Conservation (phyloP, 805 yeast species). For the Starmerella floris region DNA sequence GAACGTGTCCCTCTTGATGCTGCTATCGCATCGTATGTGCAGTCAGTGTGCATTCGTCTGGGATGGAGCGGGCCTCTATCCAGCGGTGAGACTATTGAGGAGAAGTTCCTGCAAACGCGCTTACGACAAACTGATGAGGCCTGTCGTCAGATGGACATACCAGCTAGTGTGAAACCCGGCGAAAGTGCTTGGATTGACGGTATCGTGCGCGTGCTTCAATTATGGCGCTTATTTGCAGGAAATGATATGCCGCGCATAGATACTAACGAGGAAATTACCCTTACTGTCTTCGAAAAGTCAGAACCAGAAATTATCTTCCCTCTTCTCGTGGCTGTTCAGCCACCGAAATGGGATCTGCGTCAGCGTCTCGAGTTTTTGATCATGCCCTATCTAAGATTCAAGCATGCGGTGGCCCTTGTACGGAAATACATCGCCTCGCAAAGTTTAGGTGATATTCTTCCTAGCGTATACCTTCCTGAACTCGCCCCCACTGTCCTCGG, state of each 20-base stretch:
- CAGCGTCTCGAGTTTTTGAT: constrained; percentile 19
- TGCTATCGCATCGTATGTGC: constrained; percentile 11
- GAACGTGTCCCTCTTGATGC: constrained; percentile 1
- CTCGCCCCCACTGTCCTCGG: constrained; percentile 13
- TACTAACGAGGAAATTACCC: not conserved
- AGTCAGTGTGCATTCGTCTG: constrained; percentile 5
- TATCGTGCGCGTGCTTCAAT: constrained; percentile 21
- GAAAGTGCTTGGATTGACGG: constrained; percentile 25
- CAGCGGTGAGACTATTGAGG: not conserved
- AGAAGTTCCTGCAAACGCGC: constrained; percentile 23
- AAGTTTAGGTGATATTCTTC: constrained; percentile 4
- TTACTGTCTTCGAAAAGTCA: constrained; percentile 18
- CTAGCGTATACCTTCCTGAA: constrained; percentile 11
- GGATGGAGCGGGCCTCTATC: constrained; percentile 18
- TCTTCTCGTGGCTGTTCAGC: constrained; percentile 14
- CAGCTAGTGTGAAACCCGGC: constrained; percentile 12
- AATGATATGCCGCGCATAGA: no score
- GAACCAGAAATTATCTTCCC: constrained; percentile 11
- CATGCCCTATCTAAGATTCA: constrained; percentile 24
- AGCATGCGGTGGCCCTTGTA: constrained; percentile 15
- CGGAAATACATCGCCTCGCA: constrained; percentile 11
- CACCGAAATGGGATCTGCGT: constrained; percentile 17
- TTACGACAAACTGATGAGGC: constrained; percentile 23
- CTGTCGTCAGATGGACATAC: constrained; percentile 15
- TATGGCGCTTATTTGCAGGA: constrained; percentile 14